Conservation (phyloP, 441 rosid genomes). For the Mallotus repandus region DNA sequence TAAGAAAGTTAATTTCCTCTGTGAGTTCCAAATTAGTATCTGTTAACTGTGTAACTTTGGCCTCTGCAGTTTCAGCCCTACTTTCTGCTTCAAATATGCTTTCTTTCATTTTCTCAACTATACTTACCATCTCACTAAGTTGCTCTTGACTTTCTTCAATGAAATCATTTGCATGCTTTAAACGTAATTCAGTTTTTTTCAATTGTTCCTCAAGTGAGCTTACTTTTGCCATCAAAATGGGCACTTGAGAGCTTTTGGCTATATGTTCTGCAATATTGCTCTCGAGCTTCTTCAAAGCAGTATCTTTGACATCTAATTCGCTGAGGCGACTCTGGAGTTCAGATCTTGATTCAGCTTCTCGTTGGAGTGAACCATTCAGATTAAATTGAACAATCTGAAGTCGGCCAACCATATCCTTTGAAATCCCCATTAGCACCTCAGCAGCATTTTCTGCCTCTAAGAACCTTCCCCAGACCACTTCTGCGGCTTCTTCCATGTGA, state of each 20-base stretch:
- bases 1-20: conserved; percentile 78
- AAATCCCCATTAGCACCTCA: conserved; percentile 82
- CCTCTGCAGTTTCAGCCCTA: conserved; percentile 68
- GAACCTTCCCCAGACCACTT: conserved; percentile 88
- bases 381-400: conserved; percentile 72
- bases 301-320: conserved; percentile 51
- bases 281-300: conserved; percentile 51
- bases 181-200: conserved; percentile 43
- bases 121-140: conserved; percentile 62
- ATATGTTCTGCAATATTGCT: conserved; percentile 36
- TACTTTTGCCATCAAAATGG: conserved; percentile 49
- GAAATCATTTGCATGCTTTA: conserved; percentile 43
- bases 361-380: conserved; percentile 53
- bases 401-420: conserved; percentile 67
- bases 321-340: conserved; percentile 46
- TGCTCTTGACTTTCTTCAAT: conserved; percentile 65
- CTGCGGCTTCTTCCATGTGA: conserved; percentile 95
- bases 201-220: conserved; percentile 62
- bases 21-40: conserved; percentile 73
- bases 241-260: conserved; percentile 48
- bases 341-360: conserved; percentile 57
- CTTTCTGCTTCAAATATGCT: conserved; percentile 61
- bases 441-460: conserved; percentile 89
- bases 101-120: conserved; percentile 66
- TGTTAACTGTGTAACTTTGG: conserved; percentile 57